Conservation (phyloP, 257 asterid species). For the Avicennia marina region DNA sequence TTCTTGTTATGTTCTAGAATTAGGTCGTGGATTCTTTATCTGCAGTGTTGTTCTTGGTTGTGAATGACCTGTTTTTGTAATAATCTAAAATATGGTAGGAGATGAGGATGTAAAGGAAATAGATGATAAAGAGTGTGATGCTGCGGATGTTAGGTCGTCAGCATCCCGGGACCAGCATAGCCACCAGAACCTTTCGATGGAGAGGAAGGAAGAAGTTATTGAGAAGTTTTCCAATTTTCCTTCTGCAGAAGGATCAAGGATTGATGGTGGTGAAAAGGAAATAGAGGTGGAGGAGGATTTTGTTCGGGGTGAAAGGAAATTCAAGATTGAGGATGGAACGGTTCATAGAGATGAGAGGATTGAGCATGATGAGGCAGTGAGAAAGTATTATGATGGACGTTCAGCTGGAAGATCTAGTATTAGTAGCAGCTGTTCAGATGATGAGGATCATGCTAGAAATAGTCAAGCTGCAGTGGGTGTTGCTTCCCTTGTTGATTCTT, state of each 20-base stretch:
- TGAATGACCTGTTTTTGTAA: neutral
- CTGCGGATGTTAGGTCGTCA: constrained; percentile 31
- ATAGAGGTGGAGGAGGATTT: constrained; percentile 2
- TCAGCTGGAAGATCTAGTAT: constrained; percentile 30
- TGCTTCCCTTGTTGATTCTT: constrained; percentile 28
- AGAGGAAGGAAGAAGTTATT: constrained; percentile 22
- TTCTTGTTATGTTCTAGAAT: neutral
- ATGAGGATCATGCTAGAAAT: constrained; percentile 30
- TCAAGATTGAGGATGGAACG: constrained; percentile 24
- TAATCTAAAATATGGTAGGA: constrained; percentile 25
- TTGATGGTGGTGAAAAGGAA: constrained; percentile 10
- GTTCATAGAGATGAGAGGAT: constrained; percentile 12
- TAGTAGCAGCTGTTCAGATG: constrained; percentile 37
- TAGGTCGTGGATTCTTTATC: neutral
- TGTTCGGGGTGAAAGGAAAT: constrained; percentile 22
- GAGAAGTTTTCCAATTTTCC: constrained; percentile 10
- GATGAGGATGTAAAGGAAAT: constrained; percentile 23
- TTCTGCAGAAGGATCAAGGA: neutral
- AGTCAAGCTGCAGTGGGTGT: constrained; percentile 19
- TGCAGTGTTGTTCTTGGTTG: neutral
- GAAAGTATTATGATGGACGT: constrained; percentile 28
- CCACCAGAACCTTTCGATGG: constrained; percentile 10
- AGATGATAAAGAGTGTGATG: constrained; percentile 24
- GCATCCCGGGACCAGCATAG: constrained; percentile 29
- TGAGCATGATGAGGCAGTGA: constrained; percentile 30